These are phyloP conservation scores for Jasminum sambac DNA, from an alignment of 257 asterid species.

Conservation along the genomic window DNA sequence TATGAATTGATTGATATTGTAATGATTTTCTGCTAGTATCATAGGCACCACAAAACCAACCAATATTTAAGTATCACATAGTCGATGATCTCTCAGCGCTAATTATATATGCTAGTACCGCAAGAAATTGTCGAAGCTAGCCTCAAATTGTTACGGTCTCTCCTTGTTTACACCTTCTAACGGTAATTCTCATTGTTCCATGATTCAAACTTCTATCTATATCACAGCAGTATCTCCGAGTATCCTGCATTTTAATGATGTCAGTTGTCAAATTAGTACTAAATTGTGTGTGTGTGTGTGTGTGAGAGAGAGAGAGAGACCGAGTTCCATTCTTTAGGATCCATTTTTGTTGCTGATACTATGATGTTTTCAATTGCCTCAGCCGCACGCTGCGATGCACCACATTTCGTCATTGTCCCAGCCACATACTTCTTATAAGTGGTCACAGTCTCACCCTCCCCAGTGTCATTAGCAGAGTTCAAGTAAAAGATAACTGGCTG, in stretches of 20 bases:
- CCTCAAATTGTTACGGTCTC: slow-evolving; percentile 53
- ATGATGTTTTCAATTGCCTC: slow-evolving; percentile 38
- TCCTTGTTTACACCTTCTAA: slow-evolving; percentile 55
- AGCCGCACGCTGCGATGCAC: slow-evolving; percentile 27
- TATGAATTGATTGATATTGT: too few species aligned
- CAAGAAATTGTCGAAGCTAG: neutral
- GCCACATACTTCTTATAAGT: slow-evolving; percentile 39
- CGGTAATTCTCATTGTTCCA: slow-evolving; percentile 44
- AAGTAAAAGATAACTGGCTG: slow-evolving; percentile 54
- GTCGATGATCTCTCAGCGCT: too few species aligned
- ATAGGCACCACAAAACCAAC: too few species aligned
- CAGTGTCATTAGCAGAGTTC: slow-evolving; percentile 31
- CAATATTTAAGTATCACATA: too few species aligned
- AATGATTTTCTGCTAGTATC: too few species aligned
- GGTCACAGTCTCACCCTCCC: slow-evolving; percentile 37
- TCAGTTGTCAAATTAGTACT: neutral
- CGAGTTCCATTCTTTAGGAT: slow-evolving; percentile 57
- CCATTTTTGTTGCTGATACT: slow-evolving; percentile 58
- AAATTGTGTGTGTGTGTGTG: too few species aligned
- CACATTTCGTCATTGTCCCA: slow-evolving; percentile 33
- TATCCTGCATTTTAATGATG: slow-evolving; percentile 54
- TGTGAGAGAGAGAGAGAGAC: slow-evolving; percentile 38
- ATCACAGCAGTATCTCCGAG: slow-evolving; percentile 72
- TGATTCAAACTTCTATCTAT: slow-evolving; percentile 33
- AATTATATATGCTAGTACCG: too few species aligned